phyloP scores from a whole-genome alignment of 2,329 filamentous ascomycete genomes.

The Cryphonectria nitschkei region DNA sequence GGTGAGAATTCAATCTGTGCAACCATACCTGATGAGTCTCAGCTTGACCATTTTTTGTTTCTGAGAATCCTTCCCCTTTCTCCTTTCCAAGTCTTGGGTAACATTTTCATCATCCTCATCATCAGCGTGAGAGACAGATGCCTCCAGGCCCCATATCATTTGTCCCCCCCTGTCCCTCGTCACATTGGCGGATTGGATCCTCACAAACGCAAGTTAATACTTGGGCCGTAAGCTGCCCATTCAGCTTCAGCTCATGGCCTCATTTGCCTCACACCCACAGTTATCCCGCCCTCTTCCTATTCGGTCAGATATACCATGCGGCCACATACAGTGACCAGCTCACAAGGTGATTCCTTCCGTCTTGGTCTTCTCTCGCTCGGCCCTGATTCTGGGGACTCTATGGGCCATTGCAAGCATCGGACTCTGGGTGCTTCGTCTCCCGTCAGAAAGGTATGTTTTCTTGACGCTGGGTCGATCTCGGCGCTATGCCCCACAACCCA shows the following conservation, averaged over 20 bases:
- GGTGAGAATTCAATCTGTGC: constrained; percentile 7
- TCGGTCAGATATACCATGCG: background rate
- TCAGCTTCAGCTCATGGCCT: background rate
- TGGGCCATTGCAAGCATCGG: background rate
- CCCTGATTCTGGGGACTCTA: background rate
- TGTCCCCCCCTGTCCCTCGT: background rate
- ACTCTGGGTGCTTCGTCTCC: background rate
- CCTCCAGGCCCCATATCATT: background rate
- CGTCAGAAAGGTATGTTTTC: background rate
- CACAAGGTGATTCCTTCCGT: background rate
- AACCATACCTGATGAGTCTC: background rate
- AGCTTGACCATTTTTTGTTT: background rate
- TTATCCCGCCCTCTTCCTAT: background rate
- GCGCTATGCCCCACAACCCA: constrained; percentile 4
- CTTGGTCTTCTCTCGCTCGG: background rate
- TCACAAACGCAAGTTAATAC: background rate
- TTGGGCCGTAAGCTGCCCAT: background rate
- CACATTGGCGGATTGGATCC: background rate
- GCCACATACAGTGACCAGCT: background rate
- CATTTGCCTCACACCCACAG: constrained; percentile 3
- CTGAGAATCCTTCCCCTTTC: too few relatives aligned
- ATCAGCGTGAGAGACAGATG: background rate
- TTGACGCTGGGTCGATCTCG: background rate
- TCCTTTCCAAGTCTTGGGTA: background rate
- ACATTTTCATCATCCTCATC: background rate